Evolutionary conservation across 441 rosid genomes (phyloP), one percentile per base, ranked within the genome.

Genomic region (Populus hybrid): DNA sequence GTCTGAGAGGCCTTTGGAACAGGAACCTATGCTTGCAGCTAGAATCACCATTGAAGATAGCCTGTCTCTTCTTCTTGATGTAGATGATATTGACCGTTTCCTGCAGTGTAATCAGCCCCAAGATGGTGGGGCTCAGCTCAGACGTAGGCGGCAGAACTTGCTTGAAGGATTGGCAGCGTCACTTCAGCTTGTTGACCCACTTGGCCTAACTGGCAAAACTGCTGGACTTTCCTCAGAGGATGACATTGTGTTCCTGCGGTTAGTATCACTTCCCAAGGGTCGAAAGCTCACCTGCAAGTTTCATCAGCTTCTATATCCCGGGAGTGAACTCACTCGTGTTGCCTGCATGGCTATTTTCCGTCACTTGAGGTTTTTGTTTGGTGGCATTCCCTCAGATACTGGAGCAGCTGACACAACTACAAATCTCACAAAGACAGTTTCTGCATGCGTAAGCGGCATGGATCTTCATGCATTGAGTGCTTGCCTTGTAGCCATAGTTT

Each of bases 311-410:
- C 86, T 94, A 74, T 82, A 89, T 74, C 98, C 99, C 35, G 95
- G 97, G 69, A 91, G 94, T 70, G 97, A 96, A 81, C 91, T 89
- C 16, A 81, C 90, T 34, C 90, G 99, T 32, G 84, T 94, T 82
- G 92, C 91, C 36, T 96, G 97, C 84, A 96, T 96, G 99, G 92
- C 98, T 50, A 76, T 90, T 80, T 93, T 91, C 83, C 92, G 93
- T 53, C 94, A 91, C 83, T 83, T 93, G 82, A 89, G 97, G 69
- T 87, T 86, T 83, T 85, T 93, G 76, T 93, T 93, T 71, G 99
- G 99, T 19, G 89, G 92, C 74, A 78, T 92, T 70, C 87, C 96
- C 57, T 80, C 91, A 19, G 98, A 94, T 89, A 50, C 85, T 0
- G 85, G 73, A 70, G 95, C 97, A 69, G 94, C 91, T 4, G 90